Evolutionary conservation across 768 basidiomycete genomes (phyloP).

Genomic region (Lactarius vividus): DNA sequence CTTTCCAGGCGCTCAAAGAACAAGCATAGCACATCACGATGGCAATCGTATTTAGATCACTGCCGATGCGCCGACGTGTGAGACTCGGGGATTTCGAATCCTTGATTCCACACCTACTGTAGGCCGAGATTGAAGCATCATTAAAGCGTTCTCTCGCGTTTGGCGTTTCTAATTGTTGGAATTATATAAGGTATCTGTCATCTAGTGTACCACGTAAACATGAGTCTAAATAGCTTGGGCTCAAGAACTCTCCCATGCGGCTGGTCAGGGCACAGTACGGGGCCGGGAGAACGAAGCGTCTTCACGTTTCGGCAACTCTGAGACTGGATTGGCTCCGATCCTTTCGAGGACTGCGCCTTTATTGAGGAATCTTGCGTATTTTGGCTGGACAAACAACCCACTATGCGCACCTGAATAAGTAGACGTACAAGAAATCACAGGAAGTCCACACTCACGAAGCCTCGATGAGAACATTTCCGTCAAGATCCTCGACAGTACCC

Average conservation of each 20-base stretch:
- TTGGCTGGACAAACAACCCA: slow-evolving; percentile 84
- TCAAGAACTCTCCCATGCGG: slow-evolving; percentile 9
- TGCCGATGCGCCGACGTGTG: neutral
- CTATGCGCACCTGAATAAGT: slow-evolving; percentile 38
- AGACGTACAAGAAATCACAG: slow-evolving; percentile 8
- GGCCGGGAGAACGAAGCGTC: slow-evolving; percentile 5
- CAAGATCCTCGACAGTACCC: slow-evolving; percentile 72
- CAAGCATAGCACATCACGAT: neutral
- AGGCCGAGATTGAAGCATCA: neutral
- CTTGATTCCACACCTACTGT: neutral
- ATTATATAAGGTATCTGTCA: neutral
- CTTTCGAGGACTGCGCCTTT: slow-evolving; percentile 55
- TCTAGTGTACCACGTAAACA: neutral
- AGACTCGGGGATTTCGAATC: neutral
- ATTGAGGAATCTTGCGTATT: slow-evolving; percentile 76
- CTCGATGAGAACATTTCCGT: slow-evolving; percentile 81
- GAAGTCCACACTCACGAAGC: slow-evolving; percentile 58
- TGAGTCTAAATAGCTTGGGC: neutral
- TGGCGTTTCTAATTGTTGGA: neutral
- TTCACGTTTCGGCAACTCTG: slow-evolving; percentile 21
- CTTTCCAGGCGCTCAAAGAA: neutral
- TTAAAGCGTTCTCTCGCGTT: neutral
- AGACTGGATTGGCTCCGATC: slow-evolving; percentile 54
- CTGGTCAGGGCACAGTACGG: slow-evolving; percentile 4
- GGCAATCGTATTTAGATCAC: neutral